phyloP scores from a whole-genome alignment of 768 basidiomycete genomes.

The Termitomyces bulborhizus region DNA sequence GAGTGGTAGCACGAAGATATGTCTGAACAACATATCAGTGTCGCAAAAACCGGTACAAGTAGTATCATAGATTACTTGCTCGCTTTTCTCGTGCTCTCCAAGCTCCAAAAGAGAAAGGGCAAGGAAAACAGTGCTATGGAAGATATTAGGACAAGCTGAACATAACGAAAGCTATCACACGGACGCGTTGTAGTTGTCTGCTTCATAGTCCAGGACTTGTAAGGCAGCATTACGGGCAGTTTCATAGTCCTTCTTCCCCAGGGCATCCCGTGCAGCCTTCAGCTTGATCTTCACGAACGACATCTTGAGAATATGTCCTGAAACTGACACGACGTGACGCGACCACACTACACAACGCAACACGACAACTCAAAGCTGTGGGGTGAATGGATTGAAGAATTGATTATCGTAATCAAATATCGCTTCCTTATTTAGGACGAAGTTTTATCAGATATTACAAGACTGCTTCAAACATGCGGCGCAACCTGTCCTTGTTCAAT shows the following conservation, averaged over 20 bases:
- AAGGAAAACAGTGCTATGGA: slow-evolving; percentile 72
- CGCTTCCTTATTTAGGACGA: not conserved
- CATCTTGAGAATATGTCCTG: slow-evolving; percentile 18
- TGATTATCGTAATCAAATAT: not conserved
- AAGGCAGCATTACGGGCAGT: slow-evolving; percentile 61
- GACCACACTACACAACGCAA: no score
- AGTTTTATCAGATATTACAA: not conserved
- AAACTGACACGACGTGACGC: not conserved
- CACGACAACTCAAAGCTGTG: no score
- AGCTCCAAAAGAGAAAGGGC: slow-evolving; percentile 78
- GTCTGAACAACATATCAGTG: slow-evolving; percentile 37
- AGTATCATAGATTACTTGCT: slow-evolving; percentile 59
- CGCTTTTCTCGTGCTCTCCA: slow-evolving; percentile 64
- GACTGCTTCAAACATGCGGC: not conserved
- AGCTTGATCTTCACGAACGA: slow-evolving; percentile 66
- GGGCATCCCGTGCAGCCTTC: slow-evolving; percentile 70
- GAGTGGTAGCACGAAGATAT: slow-evolving; percentile 70
- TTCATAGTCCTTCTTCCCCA: slow-evolving; percentile 70
- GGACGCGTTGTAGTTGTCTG: slow-evolving; percentile 85
- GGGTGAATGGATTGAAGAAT: not conserved
- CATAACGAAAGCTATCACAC: slow-evolving; percentile 21
- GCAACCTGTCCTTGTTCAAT: not conserved
- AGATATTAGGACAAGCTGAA: not conserved
- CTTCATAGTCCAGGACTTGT: slow-evolving; percentile 67
- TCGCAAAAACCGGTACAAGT: not conserved